Conservation (phyloP, 306 rosid species). For the Lathyrus sativus region DNA sequence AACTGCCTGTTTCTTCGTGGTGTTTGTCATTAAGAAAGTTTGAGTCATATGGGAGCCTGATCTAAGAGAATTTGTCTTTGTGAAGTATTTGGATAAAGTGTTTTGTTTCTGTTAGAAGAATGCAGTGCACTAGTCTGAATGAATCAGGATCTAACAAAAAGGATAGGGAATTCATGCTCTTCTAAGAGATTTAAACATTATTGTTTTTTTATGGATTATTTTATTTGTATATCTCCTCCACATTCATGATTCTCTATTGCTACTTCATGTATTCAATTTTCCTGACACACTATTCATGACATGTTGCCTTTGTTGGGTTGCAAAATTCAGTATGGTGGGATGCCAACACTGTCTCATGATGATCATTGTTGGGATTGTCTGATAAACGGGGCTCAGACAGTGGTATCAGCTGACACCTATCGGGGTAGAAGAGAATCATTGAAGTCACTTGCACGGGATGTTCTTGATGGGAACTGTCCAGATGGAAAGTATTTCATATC, state of each 20-base stretch:
- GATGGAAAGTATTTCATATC: constrained; percentile 72
- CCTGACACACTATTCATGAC: constrained; percentile 29
- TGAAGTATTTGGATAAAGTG: not conserved
- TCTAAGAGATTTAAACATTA: constrained; percentile 21
- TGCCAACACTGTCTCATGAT: constrained; percentile 55
- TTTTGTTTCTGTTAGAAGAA: constrained; percentile 1
- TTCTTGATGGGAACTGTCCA: constrained; percentile 64
- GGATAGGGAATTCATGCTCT: constrained; percentile 1
- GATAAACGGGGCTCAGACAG: constrained; percentile 59
- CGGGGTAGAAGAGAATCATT: constrained; percentile 71
- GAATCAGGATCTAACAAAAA: constrained; percentile 1
- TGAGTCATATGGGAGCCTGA: not conserved
- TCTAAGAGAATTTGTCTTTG: constrained; percentile 13
- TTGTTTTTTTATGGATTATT: constrained; percentile 26
- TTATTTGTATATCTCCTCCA: constrained; percentile 14
- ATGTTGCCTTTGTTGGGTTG: constrained; percentile 37
- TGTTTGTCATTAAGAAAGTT: constrained; percentile 23
- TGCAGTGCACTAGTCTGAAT: constrained; percentile 20
- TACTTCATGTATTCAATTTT: constrained; percentile 6
- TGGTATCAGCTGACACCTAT: constrained; percentile 75
- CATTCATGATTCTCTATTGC: constrained; percentile 24
- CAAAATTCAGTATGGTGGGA: constrained; percentile 69
- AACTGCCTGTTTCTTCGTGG: not conserved
- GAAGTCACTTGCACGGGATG: constrained; percentile 74
- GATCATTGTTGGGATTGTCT: constrained; percentile 74